phyloP scores from a whole-genome alignment of 805 yeast genomes.

The Cyberlindnera samutprakarnensis region DNA sequence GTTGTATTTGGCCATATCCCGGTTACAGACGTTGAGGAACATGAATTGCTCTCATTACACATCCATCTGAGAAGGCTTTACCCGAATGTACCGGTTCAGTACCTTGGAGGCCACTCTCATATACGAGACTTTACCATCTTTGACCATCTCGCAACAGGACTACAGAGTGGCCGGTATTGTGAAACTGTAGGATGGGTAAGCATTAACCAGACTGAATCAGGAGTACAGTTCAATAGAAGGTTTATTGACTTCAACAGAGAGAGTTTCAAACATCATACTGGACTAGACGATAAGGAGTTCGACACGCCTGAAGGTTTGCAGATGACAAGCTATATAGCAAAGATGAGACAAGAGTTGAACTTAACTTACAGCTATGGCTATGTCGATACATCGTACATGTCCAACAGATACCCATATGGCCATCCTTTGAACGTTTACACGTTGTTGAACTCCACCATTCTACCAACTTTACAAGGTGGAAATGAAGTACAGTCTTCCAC shows the following conservation, averaged over 20 bases:
- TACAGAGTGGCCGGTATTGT: slow-evolving; percentile 91
- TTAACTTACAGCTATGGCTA: slow-evolving; percentile 53
- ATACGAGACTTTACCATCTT: slow-evolving; percentile 72
- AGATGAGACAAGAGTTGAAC: slow-evolving; percentile 39
- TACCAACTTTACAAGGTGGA: slow-evolving; percentile 37
- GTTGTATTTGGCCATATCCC: slow-evolving; percentile 80
- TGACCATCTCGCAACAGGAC: slow-evolving; percentile 61
- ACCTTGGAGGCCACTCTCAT: slow-evolving; percentile 93
- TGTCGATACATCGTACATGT: slow-evolving; percentile 59
- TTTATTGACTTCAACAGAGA: slow-evolving; percentile 78
- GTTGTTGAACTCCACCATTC: slow-evolving; percentile 48
- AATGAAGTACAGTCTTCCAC: neutral
- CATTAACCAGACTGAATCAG: slow-evolving; percentile 28
- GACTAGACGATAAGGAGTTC: slow-evolving; percentile 26
- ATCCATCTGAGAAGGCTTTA: slow-evolving; percentile 43
- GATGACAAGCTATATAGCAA: slow-evolving; percentile 37
- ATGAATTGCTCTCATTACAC: slow-evolving; percentile 29
- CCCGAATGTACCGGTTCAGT: slow-evolving; percentile 65
- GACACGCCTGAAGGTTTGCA: slow-evolving; percentile 47
- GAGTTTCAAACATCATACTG: slow-evolving; percentile 61
- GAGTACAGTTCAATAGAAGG: slow-evolving; percentile 41
- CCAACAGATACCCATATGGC: slow-evolving; percentile 59
- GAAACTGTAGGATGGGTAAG: slow-evolving; percentile 92
- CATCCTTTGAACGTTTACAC: slow-evolving; percentile 50
- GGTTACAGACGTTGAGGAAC: slow-evolving; percentile 32